Evolutionary conservation across 202 grass and related monocot species (phyloP).

Genomic region (Digitaria exilis): DNA sequence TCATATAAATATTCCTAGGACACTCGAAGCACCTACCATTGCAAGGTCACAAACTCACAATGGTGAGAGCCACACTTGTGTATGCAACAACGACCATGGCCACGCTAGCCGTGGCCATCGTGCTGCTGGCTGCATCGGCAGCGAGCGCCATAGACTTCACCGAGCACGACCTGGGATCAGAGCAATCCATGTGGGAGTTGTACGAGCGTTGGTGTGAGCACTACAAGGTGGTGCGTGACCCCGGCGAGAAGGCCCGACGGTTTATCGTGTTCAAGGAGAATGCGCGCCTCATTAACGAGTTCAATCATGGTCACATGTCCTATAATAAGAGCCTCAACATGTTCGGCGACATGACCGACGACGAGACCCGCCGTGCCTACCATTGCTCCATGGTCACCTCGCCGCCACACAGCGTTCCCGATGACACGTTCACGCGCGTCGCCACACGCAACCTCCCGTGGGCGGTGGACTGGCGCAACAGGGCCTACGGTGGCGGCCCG

Average conservation of each 20-base stretch:
- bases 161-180: slow-evolving; percentile 41
- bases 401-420: not conserved
- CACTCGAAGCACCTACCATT: too few relatives aligned
- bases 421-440: too few relatives aligned
- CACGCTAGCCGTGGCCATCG: too few relatives aligned
- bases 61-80: too few relatives aligned
- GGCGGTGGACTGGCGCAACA: slow-evolving; percentile 35
- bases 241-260: slow-evolving; percentile 32
- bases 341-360: slow-evolving; percentile 46
- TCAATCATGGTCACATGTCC: not conserved
- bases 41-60: too few relatives aligned
- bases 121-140: too few relatives aligned
- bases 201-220: slow-evolving; percentile 47
- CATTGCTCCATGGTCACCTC: not conserved
- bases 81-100: too few relatives aligned
- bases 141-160: slow-evolving; percentile 3
- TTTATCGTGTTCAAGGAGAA: slow-evolving; percentile 49
- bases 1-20: too few relatives aligned
- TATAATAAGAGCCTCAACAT: slow-evolving; percentile 46
- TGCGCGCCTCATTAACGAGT: slow-evolving; percentile 29
- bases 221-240: slow-evolving; percentile 22
- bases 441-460: too few relatives aligned
- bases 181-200: slow-evolving; percentile 35
- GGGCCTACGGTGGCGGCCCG: too few relatives aligned
- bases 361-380: slow-evolving; percentile 27